These are phyloP conservation scores for Phoma herbarum DNA, from an alignment of 2,329 filamentous ascomycete species.

Conservation along the genomic window DNA sequence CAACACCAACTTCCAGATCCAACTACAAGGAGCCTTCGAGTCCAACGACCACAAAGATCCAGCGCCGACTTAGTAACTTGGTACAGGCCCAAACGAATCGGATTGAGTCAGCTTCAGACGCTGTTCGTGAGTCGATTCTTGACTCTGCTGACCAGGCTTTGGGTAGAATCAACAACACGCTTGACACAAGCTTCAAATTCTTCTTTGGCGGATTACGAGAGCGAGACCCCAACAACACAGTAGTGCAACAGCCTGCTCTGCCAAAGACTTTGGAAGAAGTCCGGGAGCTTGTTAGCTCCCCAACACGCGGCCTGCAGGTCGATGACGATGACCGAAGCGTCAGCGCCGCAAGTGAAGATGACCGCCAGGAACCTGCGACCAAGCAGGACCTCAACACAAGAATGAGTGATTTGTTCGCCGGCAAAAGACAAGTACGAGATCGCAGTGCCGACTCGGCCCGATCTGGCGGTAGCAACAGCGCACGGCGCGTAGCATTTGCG, in stretches of 20 bases:
- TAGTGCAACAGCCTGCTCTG: conserved; percentile 60
- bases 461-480: conserved; percentile 69
- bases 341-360: conserved; percentile 61
- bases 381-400: conserved; percentile 61
- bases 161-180: conserved; percentile 88
- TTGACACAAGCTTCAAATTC: conserved; percentile 94
- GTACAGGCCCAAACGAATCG: conserved; percentile 85
- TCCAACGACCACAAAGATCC: conserved; percentile 63
- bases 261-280: conserved; percentile 95
- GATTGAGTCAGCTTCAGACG: conserved; percentile 82
- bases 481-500: conserved; percentile 64
- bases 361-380: conserved; percentile 43
- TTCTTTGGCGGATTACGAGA: conserved; percentile 88
- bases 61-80: conserved; percentile 82
- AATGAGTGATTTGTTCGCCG: conserved; percentile 75
- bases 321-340: conserved; percentile 61
- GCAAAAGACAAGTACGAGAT: conserved; percentile 71
- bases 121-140: conserved; percentile 71
- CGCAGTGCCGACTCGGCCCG: conserved; percentile 77
- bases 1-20: conserved; percentile 42
- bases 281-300: conserved; percentile 82
- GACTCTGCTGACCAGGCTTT: conserved; percentile 90
- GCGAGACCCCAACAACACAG: conserved; percentile 53
- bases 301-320: conserved; percentile 57
- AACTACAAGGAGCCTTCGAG: conserved; percentile 39